Conservation (phyloP, 2,329 filamentous ascomycete genomes). For the Clonostachys rosea region DNA sequence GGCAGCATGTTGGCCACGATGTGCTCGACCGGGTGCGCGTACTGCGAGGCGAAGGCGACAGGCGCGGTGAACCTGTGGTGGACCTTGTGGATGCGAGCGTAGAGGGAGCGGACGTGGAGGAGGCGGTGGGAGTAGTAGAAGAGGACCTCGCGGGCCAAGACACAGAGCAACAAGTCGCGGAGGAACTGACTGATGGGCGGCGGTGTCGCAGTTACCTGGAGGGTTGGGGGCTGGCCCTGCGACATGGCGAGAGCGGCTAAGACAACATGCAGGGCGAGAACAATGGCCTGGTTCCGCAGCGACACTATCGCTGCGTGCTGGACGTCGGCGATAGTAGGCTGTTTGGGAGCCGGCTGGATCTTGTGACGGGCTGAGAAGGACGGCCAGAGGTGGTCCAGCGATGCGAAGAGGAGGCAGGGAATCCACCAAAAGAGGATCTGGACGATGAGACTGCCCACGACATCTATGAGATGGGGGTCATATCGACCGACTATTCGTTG, state of each 20-base stretch:
- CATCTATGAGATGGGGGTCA: constrained; percentile 26
- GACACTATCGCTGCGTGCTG: constrained; percentile 35
- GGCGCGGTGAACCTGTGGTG: constrained; percentile 54
- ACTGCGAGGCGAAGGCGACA: constrained; percentile 49
- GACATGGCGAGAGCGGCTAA: constrained; percentile 8
- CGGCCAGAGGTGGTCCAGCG: constrained; percentile 37
- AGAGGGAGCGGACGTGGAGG: constrained; percentile 42
- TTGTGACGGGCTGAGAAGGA: constrained; percentile 45
- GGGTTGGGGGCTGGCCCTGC: constrained; percentile 16
- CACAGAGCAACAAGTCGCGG: constrained; percentile 32
- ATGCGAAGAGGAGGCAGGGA: constrained; percentile 32
- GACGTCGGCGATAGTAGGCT: constrained; percentile 40
- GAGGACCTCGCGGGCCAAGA: constrained; percentile 38
- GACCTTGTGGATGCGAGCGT: constrained; percentile 46
- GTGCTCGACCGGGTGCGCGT: constrained; percentile 53
- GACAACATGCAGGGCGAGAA: constrained; percentile 20
- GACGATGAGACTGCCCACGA: constrained; percentile 29
- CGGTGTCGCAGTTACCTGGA: constrained; percentile 28
- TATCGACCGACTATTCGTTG: constrained; percentile 12
- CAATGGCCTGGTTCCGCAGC: constrained; percentile 39
- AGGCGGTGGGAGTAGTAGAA: constrained; percentile 54
- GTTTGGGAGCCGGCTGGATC: constrained; percentile 44
- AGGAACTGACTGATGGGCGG: constrained; percentile 28
- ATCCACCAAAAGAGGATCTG: constrained; percentile 42
- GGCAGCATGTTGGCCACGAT: constrained; percentile 48